Conservation (phyloP, 768 basidiomycete species). For the Coprinopsis sp. region DNA sequence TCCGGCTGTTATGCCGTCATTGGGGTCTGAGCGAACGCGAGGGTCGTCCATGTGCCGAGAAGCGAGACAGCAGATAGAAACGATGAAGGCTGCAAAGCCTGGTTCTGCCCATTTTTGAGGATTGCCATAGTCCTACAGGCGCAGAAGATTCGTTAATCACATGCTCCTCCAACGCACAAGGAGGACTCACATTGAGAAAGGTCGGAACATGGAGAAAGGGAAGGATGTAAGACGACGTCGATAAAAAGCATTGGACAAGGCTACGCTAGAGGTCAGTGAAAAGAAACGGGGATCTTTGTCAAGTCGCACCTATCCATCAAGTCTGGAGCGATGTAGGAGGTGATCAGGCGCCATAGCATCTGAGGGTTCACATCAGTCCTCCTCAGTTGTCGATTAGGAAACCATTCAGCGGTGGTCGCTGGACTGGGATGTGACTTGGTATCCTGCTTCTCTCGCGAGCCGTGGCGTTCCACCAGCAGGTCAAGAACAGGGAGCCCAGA, state of each 20-base stretch:
- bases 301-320: slow-evolving; percentile 84
- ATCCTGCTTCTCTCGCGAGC: slow-evolving; percentile 28
- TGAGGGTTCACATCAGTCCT: slow-evolving; percentile 83
- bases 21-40: slow-evolving; percentile 77
- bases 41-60: slow-evolving; percentile 92
- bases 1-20: slow-evolving; percentile 83
- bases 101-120: slow-evolving; percentile 95
- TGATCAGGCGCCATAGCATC: slow-evolving; percentile 81
- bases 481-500: slow-evolving; percentile 89
- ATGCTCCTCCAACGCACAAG: slow-evolving; percentile 5
- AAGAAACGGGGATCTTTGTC: not conserved
- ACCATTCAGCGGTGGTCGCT: slow-evolving; percentile 55
- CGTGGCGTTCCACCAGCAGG: slow-evolving; percentile 70
- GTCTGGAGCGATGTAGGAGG: slow-evolving; percentile 80
- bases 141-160: slow-evolving; percentile 1
- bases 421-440: slow-evolving; percentile 20
- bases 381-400: slow-evolving; percentile 74
- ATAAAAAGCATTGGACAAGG: slow-evolving; percentile 79
- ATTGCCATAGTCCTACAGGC: slow-evolving; percentile 78
- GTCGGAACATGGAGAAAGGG: slow-evolving; percentile 91
- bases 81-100: slow-evolving; percentile 90
- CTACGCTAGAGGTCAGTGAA: slow-evolving; percentile 31
- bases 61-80: slow-evolving; percentile 87
- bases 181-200: slow-evolving; percentile 62
- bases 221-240: slow-evolving; percentile 89